Percentiles rank a stretch among this genome's conserved stretches.
Conservation (phyloP, 768 basidiomycete species). For the Asterophora lycoperdoides region DNA sequence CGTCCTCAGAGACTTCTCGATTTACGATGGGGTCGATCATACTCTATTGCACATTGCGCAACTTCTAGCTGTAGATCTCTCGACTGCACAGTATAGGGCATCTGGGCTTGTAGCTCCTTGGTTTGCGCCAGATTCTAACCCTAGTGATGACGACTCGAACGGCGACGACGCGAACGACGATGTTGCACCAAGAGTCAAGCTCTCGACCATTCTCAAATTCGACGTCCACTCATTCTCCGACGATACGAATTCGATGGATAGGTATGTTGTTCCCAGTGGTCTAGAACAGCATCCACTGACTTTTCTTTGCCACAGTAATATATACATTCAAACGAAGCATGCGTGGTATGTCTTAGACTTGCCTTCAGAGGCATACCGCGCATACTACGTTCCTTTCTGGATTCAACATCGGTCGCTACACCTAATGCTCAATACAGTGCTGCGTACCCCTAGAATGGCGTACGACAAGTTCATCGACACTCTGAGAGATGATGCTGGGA, state of each 20-base stretch:
- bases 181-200: constrained; percentile 28
- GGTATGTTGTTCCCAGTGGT: constrained; percentile 29
- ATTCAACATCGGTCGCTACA: constrained; percentile 47
- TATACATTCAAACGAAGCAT: constrained; percentile 55
- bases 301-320: constrained; percentile 39
- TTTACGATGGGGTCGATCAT: constrained; percentile 40
- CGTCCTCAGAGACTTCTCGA: constrained; percentile 45
- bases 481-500: constrained; percentile 25
- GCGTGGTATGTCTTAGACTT: constrained; percentile 69
- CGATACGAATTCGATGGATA: constrained; percentile 34
- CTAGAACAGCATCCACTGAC: background rate
- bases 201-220: constrained; percentile 44
- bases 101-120: constrained; percentile 40
- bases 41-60: constrained; percentile 37
- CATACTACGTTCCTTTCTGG: constrained; percentile 46
- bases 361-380: constrained; percentile 43
- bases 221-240: constrained; percentile 39
- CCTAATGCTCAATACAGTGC: constrained; percentile 36
- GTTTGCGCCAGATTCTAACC: constrained; percentile 29
- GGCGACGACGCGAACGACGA: constrained; percentile 28
- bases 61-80: constrained; percentile 32
- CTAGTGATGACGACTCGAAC: constrained; percentile 27
- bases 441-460: constrained; percentile 31
- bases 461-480: constrained; percentile 36
- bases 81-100: constrained; percentile 21